These are phyloP conservation scores for Ambrosia artemisiifolia DNA, from an alignment of 129 eudicot species.

Conservation along the genomic window DNA sequence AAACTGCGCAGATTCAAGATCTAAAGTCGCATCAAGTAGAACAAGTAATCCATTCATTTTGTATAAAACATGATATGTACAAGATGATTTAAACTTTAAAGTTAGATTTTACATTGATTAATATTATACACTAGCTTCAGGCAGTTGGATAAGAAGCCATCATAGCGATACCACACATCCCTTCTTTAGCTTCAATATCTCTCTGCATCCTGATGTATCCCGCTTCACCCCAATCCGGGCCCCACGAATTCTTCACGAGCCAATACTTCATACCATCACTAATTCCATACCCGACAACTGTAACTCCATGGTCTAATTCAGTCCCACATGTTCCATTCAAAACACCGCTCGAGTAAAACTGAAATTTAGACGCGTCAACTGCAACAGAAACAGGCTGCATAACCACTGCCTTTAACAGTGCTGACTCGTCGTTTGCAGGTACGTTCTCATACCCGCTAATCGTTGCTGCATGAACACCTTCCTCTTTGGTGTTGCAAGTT, in stretches of 20 bases:
- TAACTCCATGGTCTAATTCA: neutral
- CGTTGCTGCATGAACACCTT: constrained; percentile 15
- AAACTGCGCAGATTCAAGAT: neutral
- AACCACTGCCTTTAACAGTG: constrained; percentile 18
- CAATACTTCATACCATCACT: constrained; percentile 8
- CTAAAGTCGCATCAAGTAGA: too few relatives aligned
- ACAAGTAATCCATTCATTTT: neutral
- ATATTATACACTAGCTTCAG: neutral
- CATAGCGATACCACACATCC: constrained; percentile 23
- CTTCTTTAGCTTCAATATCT: constrained; percentile 17
- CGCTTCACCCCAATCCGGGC: constrained; percentile 5
- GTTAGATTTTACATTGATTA: neutral
- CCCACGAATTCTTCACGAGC: constrained; percentile 21
- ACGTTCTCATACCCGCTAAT: constrained; percentile 22
- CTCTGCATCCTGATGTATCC: constrained; percentile 28
- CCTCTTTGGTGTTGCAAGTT: constrained; percentile 21
- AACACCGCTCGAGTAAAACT: neutral
- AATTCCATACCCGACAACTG: constrained; percentile 7
- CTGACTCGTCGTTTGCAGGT: constrained; percentile 11
- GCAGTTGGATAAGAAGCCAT: constrained; percentile 18
- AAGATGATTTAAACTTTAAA: neutral
- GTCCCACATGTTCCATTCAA: constrained; percentile 14
- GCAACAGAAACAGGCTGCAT: constrained; percentile 27
- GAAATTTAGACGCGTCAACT: neutral
- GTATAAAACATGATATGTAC: neutral